Evolutionary conservation across 2,329 filamentous ascomycete genomes (phyloP), one percentile per base, ranked within the genome.

Genomic region (Neonectria neomacrospora): DNA sequence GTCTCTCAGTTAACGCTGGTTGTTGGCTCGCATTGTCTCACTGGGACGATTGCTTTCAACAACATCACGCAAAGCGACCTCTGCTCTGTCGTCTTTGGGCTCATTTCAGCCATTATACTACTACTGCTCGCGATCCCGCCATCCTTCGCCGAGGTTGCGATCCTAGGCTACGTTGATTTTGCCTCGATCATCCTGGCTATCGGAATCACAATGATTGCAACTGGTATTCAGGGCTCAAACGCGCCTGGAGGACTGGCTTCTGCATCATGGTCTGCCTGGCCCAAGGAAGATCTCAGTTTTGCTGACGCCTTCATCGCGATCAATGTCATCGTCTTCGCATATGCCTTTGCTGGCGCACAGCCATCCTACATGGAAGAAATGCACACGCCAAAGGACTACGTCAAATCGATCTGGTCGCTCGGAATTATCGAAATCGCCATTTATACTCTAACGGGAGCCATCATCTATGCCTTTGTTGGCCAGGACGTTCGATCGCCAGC

Each of bases 1-100:
- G 30, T 50, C 11, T 50, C 47, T 3, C 47, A 50, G 47, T 50
- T 50, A 28, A 50, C 47, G 28, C 47, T 50, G 26, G 47, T 50
- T 9, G 47, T 50, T 3, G 47, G 47, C 5, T 50, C 47, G 28
- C 47, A 50, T 11, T 50, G 47, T 30, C 47, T 50, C 26, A 50
- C 47, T 2, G 47, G 47, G 10, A 50, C 26, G n/a, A 50, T 50
- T 30, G 47, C 47, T 10, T 50, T 50, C n/a, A 50, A 50, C 26
- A 50, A 50, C n/a, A 50, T 50, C 26, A 50, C 47, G 5, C 47
- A 34, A 22, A 50, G 47, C 11, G 47, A 34, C 11, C 16, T 50
- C 30, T 50, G 47, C n/a, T 50, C 47, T 20, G 28, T 50, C 18
- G 47, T 50, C n/a, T 50, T 50, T 14, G 47, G 47, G 3, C n/a